A percentile compares a stretch with the other conserved stretches of the same genome.
phyloP scores from a whole-genome alignment of 345 rosid species.

The Lepidium aucheri region DNA sequence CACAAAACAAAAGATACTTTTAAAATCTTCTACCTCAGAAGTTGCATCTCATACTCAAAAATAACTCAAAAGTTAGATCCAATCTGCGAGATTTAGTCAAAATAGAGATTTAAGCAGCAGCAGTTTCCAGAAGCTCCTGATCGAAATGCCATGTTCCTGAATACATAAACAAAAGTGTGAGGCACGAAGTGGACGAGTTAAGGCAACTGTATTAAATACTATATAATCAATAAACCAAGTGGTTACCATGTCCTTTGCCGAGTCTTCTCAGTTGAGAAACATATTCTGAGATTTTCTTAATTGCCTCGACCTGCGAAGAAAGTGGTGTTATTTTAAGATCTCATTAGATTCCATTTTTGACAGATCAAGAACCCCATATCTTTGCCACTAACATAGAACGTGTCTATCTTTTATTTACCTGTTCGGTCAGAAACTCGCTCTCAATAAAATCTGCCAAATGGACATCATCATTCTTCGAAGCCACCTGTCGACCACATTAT shows the following conservation, averaged over 20 bases:
- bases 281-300: constrained; percentile 60
- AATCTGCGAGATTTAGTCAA: neutral
- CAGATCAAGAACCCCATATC: neutral
- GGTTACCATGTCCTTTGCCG: constrained; percentile 78
- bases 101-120: constrained; percentile 7
- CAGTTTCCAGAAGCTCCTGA: constrained; percentile 57
- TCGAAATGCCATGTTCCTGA: constrained; percentile 95
- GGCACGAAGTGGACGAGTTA: constrained; percentile 7
- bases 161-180: neutral
- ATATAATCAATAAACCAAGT: neutral
- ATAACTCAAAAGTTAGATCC: neutral
- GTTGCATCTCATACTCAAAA: constrained; percentile 10
- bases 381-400: constrained; percentile 25
- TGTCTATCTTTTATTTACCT: constrained; percentile 37
- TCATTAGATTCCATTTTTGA: constrained; percentile 8
- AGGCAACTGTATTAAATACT: neutral
- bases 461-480: constrained; percentile 51
- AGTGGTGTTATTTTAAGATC: neutral
- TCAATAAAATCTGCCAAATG: constrained; percentile 77
- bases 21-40: constrained; percentile 9
- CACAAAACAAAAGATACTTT: neutral
- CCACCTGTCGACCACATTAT: constrained; percentile 49
- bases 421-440: constrained; percentile 57
- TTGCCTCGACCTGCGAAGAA: constrained; percentile 51
- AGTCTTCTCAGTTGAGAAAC: constrained; percentile 63